Evolutionary conservation across 192 early-diverging fungal genomes (phyloP).

Genomic region (Coemansia sp.): DNA sequence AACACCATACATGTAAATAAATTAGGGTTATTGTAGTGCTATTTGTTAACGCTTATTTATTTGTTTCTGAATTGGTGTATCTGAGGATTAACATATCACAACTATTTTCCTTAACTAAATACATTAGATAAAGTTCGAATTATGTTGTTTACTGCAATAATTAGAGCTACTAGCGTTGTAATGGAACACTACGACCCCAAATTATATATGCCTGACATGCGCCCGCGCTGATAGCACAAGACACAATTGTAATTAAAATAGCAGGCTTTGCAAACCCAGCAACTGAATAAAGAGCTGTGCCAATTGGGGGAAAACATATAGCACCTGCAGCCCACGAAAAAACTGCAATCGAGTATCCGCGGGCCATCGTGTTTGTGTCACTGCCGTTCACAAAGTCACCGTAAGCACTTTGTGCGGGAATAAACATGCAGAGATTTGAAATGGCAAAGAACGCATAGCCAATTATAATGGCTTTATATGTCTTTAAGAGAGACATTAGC

Average conservation of each 20-base stretch:
- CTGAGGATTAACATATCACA: too few relatives aligned
- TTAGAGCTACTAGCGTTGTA: too few relatives aligned
- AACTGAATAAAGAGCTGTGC: constrained; percentile 23
- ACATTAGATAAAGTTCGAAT: neutral
- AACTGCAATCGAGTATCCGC: constrained; percentile 19
- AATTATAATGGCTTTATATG: constrained; percentile 31
- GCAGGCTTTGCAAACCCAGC: constrained; percentile 27
- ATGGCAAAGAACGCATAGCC: constrained; percentile 36
- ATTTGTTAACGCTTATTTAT: too few relatives aligned
- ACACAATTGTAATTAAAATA: constrained; percentile 6
- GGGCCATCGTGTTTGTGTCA: constrained; percentile 29
- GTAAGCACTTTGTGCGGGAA: constrained; percentile 40
- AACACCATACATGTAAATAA: neutral
- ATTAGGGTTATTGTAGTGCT: neutral
- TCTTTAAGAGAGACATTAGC: constrained; percentile 20
- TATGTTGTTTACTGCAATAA: too few relatives aligned
- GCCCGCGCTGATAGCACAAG: constrained; percentile 12
- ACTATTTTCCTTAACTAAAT: neutral
- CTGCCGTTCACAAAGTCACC: constrained; percentile 38
- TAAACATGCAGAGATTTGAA: constrained; percentile 23
- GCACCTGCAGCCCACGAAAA: constrained; percentile 31
- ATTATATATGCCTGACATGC: constrained; percentile 11
- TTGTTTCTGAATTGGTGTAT: too few relatives aligned
- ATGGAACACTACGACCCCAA: too few relatives aligned
- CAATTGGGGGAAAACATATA: constrained; percentile 31